phyloP scores from a whole-genome alignment of 2,329 filamentous ascomycete species.

The Fusarium praegraminearum region DNA sequence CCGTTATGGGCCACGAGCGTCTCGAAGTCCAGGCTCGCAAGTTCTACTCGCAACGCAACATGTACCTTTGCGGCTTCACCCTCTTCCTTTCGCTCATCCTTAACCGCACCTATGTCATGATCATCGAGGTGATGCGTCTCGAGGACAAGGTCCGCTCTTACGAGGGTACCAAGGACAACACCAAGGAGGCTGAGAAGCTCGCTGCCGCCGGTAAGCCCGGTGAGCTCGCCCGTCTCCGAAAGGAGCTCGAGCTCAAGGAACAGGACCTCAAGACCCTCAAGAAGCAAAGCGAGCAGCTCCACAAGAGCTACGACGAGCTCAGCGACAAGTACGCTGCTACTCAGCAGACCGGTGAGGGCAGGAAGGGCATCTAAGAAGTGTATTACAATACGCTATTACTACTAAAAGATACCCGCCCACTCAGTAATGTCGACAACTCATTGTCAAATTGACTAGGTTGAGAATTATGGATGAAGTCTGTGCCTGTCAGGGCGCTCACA shows the following conservation, averaged over 20 bases:
- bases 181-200: conserved; percentile 78
- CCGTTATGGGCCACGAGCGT: conserved; percentile 89
- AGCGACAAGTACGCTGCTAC: conserved; percentile 81
- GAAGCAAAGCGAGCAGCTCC: conserved; percentile 89
- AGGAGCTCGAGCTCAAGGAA: conserved; percentile 82
- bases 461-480: conserved; percentile 6
- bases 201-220: conserved; percentile 78
- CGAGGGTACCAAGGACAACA: conserved; percentile 68
- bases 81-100: conserved; percentile 98
- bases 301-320: conserved; percentile 86
- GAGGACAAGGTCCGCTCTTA: conserved; percentile 91
- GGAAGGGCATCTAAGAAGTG: conserved; percentile 67
- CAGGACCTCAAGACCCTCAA: conserved; percentile 87
- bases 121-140: conserved; percentile 88
- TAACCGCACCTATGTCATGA: conserved; percentile 99
- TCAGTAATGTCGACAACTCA: not conserved
- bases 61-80: conserved; percentile 99
- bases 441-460: not conserved
- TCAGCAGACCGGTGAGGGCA: conserved; percentile 62
- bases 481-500: conserved; percentile 28
- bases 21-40: conserved; percentile 99
- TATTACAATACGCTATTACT: not conserved
- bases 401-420: not conserved
- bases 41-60: conserved; percentile 99
- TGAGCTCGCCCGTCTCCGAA: conserved; percentile 77